Evolutionary conservation across 2,329 filamentous ascomycete genomes (phyloP).

Genomic region (Clonostachys chloroleuca): DNA sequence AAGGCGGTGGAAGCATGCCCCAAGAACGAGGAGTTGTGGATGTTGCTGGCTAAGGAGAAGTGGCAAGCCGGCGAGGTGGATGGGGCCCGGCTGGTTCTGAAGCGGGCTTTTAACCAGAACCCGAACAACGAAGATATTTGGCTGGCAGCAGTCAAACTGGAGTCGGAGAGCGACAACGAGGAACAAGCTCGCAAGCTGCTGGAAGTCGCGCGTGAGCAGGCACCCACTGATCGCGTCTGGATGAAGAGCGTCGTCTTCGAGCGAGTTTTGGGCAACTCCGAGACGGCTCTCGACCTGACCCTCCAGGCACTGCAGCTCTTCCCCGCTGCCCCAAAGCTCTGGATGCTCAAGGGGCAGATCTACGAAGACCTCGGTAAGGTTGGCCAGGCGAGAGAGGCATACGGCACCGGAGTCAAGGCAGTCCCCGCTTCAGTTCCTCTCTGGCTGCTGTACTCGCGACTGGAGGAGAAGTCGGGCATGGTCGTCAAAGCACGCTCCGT

Average conservation of each 20-base stretch:
- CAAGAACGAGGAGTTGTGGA: conserved; percentile 87
- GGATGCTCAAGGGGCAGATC: conserved; percentile 99
- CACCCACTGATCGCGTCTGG: conserved; percentile 94
- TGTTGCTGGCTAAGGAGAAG: conserved; percentile 93
- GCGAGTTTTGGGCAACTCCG: conserved; percentile 72
- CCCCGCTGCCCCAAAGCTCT: conserved; percentile 81
- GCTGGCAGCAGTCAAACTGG: conserved; percentile 92
- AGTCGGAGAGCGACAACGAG: conserved; percentile 81
- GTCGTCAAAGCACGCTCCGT: conserved; percentile 91
- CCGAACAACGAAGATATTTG: conserved; percentile 98
- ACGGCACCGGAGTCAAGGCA: conserved; percentile 80
- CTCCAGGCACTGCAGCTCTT: conserved; percentile 85
- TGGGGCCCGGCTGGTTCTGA: conserved; percentile 80
- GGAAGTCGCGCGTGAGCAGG: conserved; percentile 77
- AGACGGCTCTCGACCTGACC: conserved; percentile 80
- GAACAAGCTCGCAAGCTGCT: conserved; percentile 81
- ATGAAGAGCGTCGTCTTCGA: conserved; percentile 96
- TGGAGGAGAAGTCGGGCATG: conserved; percentile 82
- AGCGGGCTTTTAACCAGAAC: conserved; percentile 88
- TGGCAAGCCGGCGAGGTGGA: conserved; percentile 86
- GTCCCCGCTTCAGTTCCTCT: conserved; percentile 80
- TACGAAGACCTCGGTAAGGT: conserved; percentile 80
- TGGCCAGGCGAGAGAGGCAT: conserved; percentile 85
- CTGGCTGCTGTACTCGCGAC: conserved; percentile 82
- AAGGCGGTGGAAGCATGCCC: conserved; percentile 94